These are phyloP conservation scores for Helotiales sp. DNA, from an alignment of 2,329 filamentous ascomycete species.

Conservation along the genomic window DNA sequence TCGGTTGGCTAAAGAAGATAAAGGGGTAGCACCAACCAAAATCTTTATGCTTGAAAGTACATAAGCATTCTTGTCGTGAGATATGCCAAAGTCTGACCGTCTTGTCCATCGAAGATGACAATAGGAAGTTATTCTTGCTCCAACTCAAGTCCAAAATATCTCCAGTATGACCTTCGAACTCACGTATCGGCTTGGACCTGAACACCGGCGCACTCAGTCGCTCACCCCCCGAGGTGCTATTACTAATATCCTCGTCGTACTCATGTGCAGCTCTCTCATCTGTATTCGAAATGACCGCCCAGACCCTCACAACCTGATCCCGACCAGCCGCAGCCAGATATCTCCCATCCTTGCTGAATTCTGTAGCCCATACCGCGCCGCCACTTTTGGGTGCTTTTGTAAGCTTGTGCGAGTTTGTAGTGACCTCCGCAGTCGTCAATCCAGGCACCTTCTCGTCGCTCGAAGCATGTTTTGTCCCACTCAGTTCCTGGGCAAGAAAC, in stretches of 20 bases:
- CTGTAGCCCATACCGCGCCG: slow-evolving; percentile 85
- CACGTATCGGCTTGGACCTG: slow-evolving; percentile 70
- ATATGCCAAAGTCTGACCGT: slow-evolving; percentile 94
- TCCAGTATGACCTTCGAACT: slow-evolving; percentile 81
- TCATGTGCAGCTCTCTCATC: slow-evolving; percentile 78
- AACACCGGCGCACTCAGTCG: slow-evolving; percentile 90
- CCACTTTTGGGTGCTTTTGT: slow-evolving; percentile 32
- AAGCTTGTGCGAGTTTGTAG: slow-evolving; percentile 29
- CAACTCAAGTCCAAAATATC: slow-evolving; percentile 91
- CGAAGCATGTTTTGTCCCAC: slow-evolving; percentile 49
- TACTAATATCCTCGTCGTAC: slow-evolving; percentile 60
- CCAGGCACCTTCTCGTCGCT: slow-evolving; percentile 33
- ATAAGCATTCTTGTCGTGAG: slow-evolving; percentile 80
- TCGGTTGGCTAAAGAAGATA: not conserved
- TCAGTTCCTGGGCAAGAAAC: slow-evolving; percentile 91
- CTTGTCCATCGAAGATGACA: slow-evolving; percentile 98
- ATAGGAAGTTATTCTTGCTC: slow-evolving; percentile 98
- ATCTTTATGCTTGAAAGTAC: slow-evolving; percentile 91
- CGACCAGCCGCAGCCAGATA: slow-evolving; percentile 92
- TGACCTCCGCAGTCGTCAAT: slow-evolving; percentile 23
- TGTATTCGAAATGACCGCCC: slow-evolving; percentile 79
- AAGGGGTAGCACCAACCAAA: slow-evolving; percentile 45
- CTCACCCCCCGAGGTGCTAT: slow-evolving; percentile 50
- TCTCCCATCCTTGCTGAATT: slow-evolving; percentile 89
- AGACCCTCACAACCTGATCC: slow-evolving; percentile 82